A percentile compares a stretch with the other conserved stretches of the same genome.
Evolutionary conservation across 345 rosid species (phyloP).

Genomic region (Cardamine resedifolia): DNA sequence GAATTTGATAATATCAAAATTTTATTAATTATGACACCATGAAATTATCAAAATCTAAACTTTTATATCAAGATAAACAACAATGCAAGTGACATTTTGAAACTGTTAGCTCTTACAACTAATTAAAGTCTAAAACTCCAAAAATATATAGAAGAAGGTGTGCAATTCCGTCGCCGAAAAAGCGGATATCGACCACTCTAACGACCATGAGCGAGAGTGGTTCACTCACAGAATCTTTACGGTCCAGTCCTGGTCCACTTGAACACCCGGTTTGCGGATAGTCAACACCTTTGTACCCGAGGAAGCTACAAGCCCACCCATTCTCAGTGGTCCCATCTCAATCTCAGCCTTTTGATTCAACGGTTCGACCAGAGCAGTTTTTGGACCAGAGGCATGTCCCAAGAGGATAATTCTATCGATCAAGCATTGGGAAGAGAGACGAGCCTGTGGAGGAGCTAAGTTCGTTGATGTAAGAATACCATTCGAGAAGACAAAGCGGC

Average conservation of each 20-base stretch:
- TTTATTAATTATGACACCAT: conserved; percentile 2
- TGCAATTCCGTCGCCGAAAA: conserved; percentile 6
- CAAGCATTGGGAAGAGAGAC: conserved; percentile 54
- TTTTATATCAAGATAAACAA: conserved; percentile 8
- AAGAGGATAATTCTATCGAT: conserved; percentile 82
- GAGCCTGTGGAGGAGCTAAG: conserved; percentile 42
- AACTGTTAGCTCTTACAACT: conserved; percentile 34
- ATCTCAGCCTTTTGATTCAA: conserved; percentile 56
- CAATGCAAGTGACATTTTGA: conserved; percentile 10
- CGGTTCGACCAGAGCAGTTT: conserved; percentile 67
- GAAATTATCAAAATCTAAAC: conserved; percentile 9
- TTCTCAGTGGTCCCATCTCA: conserved; percentile 64
- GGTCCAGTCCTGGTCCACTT: conserved; percentile 80
- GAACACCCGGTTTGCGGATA: conserved; percentile 79
- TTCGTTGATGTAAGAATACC: conserved; percentile 68
- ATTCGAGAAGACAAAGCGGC: conserved; percentile 65
- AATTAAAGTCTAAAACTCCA: conserved; percentile 21
- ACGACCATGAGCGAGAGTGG: neutral
- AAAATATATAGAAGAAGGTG: neutral
- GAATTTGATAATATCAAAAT: neutral
- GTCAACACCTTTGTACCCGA: conserved; percentile 54
- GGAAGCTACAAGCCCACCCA: conserved; percentile 40
- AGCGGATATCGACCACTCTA: conserved; percentile 15
- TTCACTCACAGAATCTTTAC: conserved; percentile 56
- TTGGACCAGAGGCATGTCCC: conserved; percentile 53